phyloP scores from a whole-genome alignment of 2,329 filamentous ascomycete genomes.

The Cladosporium sp. region DNA sequence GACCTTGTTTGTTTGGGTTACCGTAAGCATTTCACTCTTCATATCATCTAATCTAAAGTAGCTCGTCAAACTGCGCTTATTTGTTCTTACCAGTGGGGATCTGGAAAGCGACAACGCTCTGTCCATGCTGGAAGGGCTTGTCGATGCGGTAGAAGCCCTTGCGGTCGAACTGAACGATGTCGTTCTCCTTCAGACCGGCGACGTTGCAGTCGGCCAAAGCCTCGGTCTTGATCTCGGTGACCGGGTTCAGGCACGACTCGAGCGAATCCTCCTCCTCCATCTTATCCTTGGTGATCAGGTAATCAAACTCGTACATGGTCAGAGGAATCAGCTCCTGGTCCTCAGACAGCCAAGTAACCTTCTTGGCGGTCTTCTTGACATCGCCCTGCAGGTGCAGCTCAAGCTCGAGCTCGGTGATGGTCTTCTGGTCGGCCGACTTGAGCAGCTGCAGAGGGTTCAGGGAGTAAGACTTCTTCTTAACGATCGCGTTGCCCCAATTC shows the following conservation, averaged over 20 bases:
- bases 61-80: background rate
- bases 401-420: slow-evolving; percentile 64
- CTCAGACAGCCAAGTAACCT: slow-evolving; percentile 84
- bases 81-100: slow-evolving; percentile 59
- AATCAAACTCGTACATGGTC: slow-evolving; percentile 90
- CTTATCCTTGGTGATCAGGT: slow-evolving; percentile 91
- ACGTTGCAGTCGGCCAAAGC: slow-evolving; percentile 79
- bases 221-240: slow-evolving; percentile 67
- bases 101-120: slow-evolving; percentile 59
- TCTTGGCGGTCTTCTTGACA: slow-evolving; percentile 93
- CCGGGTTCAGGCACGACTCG: slow-evolving; percentile 73
- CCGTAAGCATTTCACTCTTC: slow-evolving; percentile 10
- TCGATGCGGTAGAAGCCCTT: slow-evolving; percentile 90
- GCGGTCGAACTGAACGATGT: slow-evolving; percentile 92
- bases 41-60: slow-evolving; percentile 6
- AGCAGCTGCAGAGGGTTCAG: slow-evolving; percentile 42
- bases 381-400: slow-evolving; percentile 90
- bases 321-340: slow-evolving; percentile 73
- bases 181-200: slow-evolving; percentile 68
- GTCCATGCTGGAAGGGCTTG: slow-evolving; percentile 51
- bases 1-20: background rate
- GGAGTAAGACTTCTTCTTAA: slow-evolving; percentile 57
- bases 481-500: slow-evolving; percentile 90
- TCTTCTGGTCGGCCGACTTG: slow-evolving; percentile 46
- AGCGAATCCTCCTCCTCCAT: slow-evolving; percentile 80